Conservation (phyloP, 257 asterid genomes). For the Pogostemon cablin region DNA sequence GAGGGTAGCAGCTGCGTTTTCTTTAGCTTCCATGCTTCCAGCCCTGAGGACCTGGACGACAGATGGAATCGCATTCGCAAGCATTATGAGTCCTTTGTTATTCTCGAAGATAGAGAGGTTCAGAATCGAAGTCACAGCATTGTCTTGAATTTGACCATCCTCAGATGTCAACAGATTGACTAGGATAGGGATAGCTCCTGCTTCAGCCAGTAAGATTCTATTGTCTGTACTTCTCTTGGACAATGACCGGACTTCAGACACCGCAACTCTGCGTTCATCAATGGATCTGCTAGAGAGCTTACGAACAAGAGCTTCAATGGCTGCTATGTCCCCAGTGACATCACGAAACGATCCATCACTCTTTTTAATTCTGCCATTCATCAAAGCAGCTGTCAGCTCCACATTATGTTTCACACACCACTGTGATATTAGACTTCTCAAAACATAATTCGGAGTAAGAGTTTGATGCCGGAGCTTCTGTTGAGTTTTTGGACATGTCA, state of each 20-base stretch:
- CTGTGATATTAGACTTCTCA: constrained; percentile 74
- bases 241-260: constrained; percentile 74
- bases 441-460: constrained; percentile 85
- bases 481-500: constrained; percentile 94
- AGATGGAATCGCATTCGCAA: constrained; percentile 86
- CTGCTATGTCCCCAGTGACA: constrained; percentile 68
- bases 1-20: constrained; percentile 92
- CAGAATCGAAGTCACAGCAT: constrained; percentile 81
- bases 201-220: constrained; percentile 82
- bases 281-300: constrained; percentile 65
- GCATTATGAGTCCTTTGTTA: constrained; percentile 84
- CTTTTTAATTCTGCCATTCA: constrained; percentile 68
- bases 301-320: constrained; percentile 67
- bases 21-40: constrained; percentile 90
- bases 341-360: constrained; percentile 84
- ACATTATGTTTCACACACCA: constrained; percentile 74
- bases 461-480: constrained; percentile 77
- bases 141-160: constrained; percentile 70
- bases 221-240: constrained; percentile 94
- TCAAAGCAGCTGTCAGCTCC: constrained; percentile 58
- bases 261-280: constrained; percentile 73
- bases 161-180: constrained; percentile 71
- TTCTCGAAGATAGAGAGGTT: constrained; percentile 81
- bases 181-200: constrained; percentile 85
- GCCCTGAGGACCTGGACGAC: constrained; percentile 86